Base-by-base conservation (phyloP, 1,284 basidiomycete species). In the Ceratobasidium sp. region DNA sequence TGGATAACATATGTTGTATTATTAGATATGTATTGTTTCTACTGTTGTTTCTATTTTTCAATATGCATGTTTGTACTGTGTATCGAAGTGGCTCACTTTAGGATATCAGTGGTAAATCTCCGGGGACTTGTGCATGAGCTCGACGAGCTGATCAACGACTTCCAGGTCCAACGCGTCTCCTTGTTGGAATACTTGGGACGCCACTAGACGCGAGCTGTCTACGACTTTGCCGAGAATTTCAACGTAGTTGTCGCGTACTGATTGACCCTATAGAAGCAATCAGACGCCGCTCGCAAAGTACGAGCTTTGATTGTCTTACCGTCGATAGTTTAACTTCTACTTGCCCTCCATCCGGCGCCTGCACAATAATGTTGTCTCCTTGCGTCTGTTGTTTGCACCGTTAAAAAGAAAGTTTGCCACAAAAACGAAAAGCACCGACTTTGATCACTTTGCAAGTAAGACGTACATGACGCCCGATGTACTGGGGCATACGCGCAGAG, bases 191-290 rank as follows among this genome's bases (percentile, higher is more conserved):
- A 71, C 68, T 71, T 71, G 53, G 13, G 68, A 71, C 15, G 68
- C 68, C 15, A 71, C 54, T 3, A 71, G 13, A 28, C 54, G 54
- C 15, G 42, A 20, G n/a, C 54, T 6, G 39, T 91, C 88, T 39
- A 86, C 77, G 8, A 92, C 93, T 5, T 83, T 88, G 8, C 94
- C 95, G 56, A 97, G 88, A 71, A 96, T 85, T 83, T 97, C 95
- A 60, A 94, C 85, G 77, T 86, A 95, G 7, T 87, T 84, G 61
- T 89, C 89, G 0, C 83, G 83, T 63, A 91, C 83, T 49, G 86
- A 82, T 54, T 86, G 83, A 74, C 86, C 86, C 90, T 92, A 61
- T n/a, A 15, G n/a, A 45, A 26, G 63, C 64, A 33, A 74, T 49
- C 35, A 58, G 35, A 35, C 13, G 33, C 66, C 33, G 15, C 23